These are phyloP conservation scores for Volvox carteri DNA, from an alignment of 163 green algal species.

Conservation along the genomic window DNA sequence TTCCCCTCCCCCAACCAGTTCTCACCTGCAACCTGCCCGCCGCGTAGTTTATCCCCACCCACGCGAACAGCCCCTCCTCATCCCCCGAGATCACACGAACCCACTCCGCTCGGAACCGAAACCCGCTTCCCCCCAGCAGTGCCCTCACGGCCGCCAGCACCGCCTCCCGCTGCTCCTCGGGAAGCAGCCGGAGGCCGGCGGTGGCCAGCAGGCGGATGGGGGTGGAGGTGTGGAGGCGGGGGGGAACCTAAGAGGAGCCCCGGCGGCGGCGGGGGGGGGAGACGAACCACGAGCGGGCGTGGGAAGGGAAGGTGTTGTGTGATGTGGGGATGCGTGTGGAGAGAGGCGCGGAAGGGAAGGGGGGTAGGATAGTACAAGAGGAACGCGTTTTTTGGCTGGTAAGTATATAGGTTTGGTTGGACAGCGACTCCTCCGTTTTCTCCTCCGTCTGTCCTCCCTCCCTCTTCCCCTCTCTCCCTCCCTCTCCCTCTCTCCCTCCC, in stretches of 20 bases:
- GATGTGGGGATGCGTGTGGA: neutral
- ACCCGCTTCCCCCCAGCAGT: slow-evolving; percentile 41
- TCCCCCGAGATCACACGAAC: slow-evolving; percentile 66
- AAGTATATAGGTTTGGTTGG: too few species aligned
- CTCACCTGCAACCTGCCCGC: slow-evolving; percentile 71
- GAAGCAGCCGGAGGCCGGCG: slow-evolving; percentile 76
- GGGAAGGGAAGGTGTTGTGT: neutral
- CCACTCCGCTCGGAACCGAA: slow-evolving; percentile 41
- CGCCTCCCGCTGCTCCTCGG: slow-evolving; percentile 30
- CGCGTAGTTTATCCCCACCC: slow-evolving; percentile 84
- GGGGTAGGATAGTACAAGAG: neutral
- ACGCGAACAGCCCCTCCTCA: slow-evolving; percentile 83
- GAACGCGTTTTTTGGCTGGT: too few species aligned
- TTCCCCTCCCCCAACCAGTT: neutral
- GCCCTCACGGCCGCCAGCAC: slow-evolving; percentile 61
- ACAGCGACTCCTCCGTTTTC: too few species aligned
- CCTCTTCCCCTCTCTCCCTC: neutral
- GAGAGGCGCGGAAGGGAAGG: neutral
- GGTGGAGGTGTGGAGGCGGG: slow-evolving; percentile 54
- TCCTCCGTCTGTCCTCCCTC: too few species aligned
- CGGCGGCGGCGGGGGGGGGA: neutral
- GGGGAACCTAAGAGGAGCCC: slow-evolving; percentile 65
- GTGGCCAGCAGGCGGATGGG: slow-evolving; percentile 78
- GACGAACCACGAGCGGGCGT: neutral
- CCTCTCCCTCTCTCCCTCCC: neutral